Conservation (phyloP, 176 grass and related monocot genomes). For the Oryza glaberrima region DNA sequence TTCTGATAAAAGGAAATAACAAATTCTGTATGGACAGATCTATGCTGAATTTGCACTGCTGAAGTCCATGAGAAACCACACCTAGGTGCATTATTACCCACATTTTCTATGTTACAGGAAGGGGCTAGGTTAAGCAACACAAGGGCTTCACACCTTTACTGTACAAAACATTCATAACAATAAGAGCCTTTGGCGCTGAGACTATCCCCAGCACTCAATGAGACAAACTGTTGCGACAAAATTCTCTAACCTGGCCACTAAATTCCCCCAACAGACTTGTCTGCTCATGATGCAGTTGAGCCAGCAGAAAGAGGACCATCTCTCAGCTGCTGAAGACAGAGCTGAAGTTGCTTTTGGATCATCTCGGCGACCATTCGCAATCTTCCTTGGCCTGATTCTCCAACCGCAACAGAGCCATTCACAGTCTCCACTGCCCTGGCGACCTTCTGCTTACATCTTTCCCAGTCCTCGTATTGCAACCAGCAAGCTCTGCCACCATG, state of each 20-base stretch:
- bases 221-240: constrained; percentile 27
- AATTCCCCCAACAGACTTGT: not conserved
- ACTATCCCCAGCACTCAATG: not conserved
- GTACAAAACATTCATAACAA: constrained; percentile 50
- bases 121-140: constrained; percentile 19
- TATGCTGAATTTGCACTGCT: not conserved
- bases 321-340: constrained; percentile 74
- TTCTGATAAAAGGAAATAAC: not conserved
- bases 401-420: constrained; percentile 59
- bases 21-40: not conserved
- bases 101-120: constrained; percentile 29
- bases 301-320: constrained; percentile 78
- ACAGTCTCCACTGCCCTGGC: constrained; percentile 78
- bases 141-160: constrained; percentile 39
- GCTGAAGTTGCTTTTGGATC: constrained; percentile 82
- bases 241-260: constrained; percentile 19
- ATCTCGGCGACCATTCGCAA: constrained; percentile 86
- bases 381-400: constrained; percentile 84
- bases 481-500: constrained; percentile 95
- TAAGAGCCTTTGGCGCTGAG: constrained; percentile 13
- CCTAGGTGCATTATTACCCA: constrained; percentile 21
- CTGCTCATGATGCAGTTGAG: constrained; percentile 67
- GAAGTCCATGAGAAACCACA: constrained; percentile 1
- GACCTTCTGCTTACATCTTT: constrained; percentile 90
- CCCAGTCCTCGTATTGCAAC: constrained; percentile 89